Base-by-base conservation (phyloP, 2,329 filamentous ascomycete genomes). In the Pyrenochaeta sp. region DNA sequence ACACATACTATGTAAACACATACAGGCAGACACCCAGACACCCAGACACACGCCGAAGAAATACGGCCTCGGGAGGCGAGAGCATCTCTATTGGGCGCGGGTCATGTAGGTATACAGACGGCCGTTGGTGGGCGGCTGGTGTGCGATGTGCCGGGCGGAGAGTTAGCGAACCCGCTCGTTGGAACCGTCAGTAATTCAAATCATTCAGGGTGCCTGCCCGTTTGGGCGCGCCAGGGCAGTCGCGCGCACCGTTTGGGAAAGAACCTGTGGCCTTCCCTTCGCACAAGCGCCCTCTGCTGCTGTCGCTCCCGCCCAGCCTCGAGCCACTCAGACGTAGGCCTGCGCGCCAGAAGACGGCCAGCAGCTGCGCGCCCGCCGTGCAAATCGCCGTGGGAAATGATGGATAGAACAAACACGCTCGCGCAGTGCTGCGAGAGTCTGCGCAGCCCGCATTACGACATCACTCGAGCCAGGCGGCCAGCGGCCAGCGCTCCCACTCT, bases 181-280 rank as follows among this genome's bases (percentile, higher is more conserved):
- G 52, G 52, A 48, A 47, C 23, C 20, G 31, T 29, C 30, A 44
- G 36, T 36, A 60, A 57, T 56, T 58, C 47, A 52, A 61, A 61
- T 61, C 41, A 32, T 40, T 46, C 37, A 47, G 43, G 15, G 24
- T 32, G 44, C 35, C 42, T 26, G 32, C 48, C 47, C 20, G 17
- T 37, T 35, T 23, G 41, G 35, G 36, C 36, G 41, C 24, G 14
- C 51, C 48, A 48, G 47, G 55, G 47, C 35, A 35, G 41, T n/a
- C 31, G 9, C 32, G 19, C 24, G 18, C 44, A 54, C 51, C 41
- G 29, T 58, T 61, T 60, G 45, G 58, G 58, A 60, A 42, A 48
- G 44, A 44, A 45, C 44, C 47, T 54, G 44, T 47, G 31, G 51
- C 35, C 42, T 44, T 36, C 27, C 47, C 35, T 22, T 23, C 10